phyloP scores from a whole-genome alignment of 768 basidiomycete genomes.

The Rhodotorula toruloides region DNA sequence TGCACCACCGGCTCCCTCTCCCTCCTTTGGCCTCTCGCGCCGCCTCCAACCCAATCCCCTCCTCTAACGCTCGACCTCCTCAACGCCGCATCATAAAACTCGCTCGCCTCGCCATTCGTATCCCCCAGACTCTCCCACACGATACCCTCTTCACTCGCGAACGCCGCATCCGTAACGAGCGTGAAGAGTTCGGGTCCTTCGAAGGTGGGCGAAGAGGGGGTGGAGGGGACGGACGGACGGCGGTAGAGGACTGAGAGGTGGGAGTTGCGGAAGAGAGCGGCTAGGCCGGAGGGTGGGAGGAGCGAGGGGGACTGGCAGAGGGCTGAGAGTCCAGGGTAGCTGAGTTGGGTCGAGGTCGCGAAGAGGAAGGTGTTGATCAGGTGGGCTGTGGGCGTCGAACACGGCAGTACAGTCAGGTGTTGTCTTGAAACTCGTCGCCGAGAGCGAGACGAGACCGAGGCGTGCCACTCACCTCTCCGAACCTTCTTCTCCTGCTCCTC shows the following conservation, averaged over 20 bases:
- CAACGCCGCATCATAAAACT: slow-evolving; percentile 73
- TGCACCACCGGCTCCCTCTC: slow-evolving; percentile 46
- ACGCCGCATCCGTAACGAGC: slow-evolving; percentile 78
- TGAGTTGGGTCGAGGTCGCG: slow-evolving; percentile 70
- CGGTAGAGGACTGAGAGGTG: slow-evolving; percentile 79
- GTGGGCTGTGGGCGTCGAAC: slow-evolving; percentile 54
- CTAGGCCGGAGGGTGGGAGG: slow-evolving; percentile 56
- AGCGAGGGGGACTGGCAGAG: slow-evolving; percentile 53
- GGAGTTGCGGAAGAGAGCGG: slow-evolving; percentile 85
- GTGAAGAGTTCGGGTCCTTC: slow-evolving; percentile 61
- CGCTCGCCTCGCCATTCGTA: slow-evolving; percentile 69
- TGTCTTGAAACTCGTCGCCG: too few species aligned
- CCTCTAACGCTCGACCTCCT: slow-evolving; percentile 60
- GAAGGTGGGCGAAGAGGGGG: neutral
- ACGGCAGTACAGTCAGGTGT: too few species aligned
- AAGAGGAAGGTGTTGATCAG: slow-evolving; percentile 60
- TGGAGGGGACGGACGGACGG: slow-evolving; percentile 38
- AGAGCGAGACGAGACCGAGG: neutral
- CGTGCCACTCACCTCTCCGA: slow-evolving; percentile 57
- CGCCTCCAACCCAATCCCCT: slow-evolving; percentile 51
- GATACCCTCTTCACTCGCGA: slow-evolving; percentile 67
- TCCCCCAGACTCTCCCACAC: slow-evolving; percentile 91
- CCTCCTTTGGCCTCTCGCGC: slow-evolving; percentile 46
- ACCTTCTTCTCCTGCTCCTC: slow-evolving; percentile 61
- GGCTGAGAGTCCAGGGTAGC: slow-evolving; percentile 79